A percentile compares a stretch with the other conserved stretches of the same genome.
Conservation (phyloP, 495 filamentous ascomycete genomes). For the Rostrohypoxylon terebratum region DNA sequence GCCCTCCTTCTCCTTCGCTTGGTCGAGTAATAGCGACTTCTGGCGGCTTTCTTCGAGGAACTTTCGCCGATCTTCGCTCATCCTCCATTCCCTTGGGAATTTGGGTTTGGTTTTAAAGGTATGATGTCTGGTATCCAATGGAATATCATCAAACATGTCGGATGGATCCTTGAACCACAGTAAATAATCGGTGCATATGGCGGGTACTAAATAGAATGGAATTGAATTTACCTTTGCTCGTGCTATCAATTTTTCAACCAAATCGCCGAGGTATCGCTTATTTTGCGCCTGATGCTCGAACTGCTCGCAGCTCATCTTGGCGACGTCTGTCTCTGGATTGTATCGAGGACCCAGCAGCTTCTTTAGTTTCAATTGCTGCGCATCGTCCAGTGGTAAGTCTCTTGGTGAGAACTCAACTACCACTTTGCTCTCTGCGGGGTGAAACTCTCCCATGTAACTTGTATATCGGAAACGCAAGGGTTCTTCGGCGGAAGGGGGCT, state of each 20-base stretch:
- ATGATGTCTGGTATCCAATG: conserved; percentile 90
- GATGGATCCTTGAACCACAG: conserved; percentile 64
- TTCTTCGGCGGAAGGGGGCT: conserved; percentile 71
- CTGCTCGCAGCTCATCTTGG: conserved; percentile 92
- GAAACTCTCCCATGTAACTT: conserved; percentile 93
- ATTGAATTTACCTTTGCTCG: conserved; percentile 73
- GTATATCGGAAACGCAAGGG: conserved; percentile 94
- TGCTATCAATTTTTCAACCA: conserved; percentile 76
- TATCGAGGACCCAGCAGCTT: conserved; percentile 90
- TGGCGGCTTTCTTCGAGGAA: conserved; percentile 70
- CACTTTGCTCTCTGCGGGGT: conserved; percentile 92
- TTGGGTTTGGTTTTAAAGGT: conserved; percentile 72
- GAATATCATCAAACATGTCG: conserved; percentile 89
- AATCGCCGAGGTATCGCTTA: conserved; percentile 89
- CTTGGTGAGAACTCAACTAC: conserved; percentile 84
- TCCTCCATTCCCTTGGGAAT: conserved; percentile 85
- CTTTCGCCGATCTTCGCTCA: conserved; percentile 75
- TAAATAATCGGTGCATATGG: conserved; percentile 13
- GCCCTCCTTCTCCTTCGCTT: conserved; percentile 59
- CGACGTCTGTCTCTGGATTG: conserved; percentile 84
- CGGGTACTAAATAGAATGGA: neutral
- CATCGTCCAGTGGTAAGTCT: conserved; percentile 72
- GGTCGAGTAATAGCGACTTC: conserved; percentile 61
- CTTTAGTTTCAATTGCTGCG: conserved; percentile 81
- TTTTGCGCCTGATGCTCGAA: conserved; percentile 92